These are phyloP conservation scores for Drosera capensis DNA, from an alignment of 148 eudicot genomes.

Conservation along the genomic window DNA sequence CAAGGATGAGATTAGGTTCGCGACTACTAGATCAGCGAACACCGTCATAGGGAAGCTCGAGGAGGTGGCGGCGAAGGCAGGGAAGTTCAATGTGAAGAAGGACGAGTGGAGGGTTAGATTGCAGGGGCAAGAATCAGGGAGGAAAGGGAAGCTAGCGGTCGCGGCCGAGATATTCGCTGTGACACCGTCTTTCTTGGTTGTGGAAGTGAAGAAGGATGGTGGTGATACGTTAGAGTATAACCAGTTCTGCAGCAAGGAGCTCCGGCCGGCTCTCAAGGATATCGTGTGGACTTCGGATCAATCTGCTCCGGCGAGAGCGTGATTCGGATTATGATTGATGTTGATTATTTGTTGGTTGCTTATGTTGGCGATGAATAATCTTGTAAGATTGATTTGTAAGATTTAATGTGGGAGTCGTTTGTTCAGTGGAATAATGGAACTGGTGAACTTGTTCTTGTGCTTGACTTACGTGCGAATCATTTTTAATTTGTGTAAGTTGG, in stretches of 20 bases:
- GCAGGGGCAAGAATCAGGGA: slow-evolving; percentile 28
- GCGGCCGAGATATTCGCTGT: slow-evolving; percentile 34
- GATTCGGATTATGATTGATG: too few relatives aligned
- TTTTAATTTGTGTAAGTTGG: too few relatives aligned
- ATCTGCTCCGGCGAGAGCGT: not conserved
- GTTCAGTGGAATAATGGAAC: too few relatives aligned
- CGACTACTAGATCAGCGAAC: slow-evolving; percentile 28
- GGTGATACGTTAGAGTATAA: slow-evolving; percentile 57
- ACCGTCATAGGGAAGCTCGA: slow-evolving; percentile 42
- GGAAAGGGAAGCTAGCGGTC: slow-evolving; percentile 43
- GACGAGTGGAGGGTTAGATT: slow-evolving; percentile 35
- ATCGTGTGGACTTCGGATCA: slow-evolving; percentile 27
- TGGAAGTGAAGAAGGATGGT: slow-evolving; percentile 44
- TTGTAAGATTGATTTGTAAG: too few relatives aligned
- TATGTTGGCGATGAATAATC: too few relatives aligned
- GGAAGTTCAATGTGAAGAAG: slow-evolving; percentile 35
- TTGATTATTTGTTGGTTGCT: too few relatives aligned
- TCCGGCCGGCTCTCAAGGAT: slow-evolving; percentile 51
- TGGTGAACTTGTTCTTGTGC: too few relatives aligned
- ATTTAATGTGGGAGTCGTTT: too few relatives aligned
- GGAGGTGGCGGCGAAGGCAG: slow-evolving; percentile 27
- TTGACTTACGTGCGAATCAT: too few relatives aligned
- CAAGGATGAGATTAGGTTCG: slow-evolving; percentile 40
- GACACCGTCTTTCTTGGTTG: slow-evolving; percentile 36
- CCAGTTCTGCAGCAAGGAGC: slow-evolving; percentile 43